Base-by-base conservation (phyloP, 177 flowering plant species). In the Vitis hybrid region DNA sequence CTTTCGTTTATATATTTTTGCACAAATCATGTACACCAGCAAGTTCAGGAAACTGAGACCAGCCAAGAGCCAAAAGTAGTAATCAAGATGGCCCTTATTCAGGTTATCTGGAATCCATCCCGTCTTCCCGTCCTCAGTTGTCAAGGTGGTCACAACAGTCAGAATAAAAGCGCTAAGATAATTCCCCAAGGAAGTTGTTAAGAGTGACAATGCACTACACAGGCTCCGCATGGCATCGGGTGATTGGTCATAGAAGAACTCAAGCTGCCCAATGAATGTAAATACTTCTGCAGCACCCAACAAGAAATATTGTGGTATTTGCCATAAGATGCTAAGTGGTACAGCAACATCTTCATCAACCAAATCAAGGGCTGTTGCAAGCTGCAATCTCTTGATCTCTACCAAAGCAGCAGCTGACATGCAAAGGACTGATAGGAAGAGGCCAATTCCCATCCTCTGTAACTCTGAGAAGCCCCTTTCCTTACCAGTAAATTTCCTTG, bases 181-280 rank as follows among this genome's bases (percentile, higher is more conserved):
- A 79, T 80, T 91, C 33, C 98, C 95, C 62, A 92, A 63, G 0
- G 95, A 75, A 18, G 84, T 86, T 0, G 95, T 88, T 33, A 87
- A 81, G 51, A 91, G 92, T 0, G 90, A 74, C 62, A 92, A 51
- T 3, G 98, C 98, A 57, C 90, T 87, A 71, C 95, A 90, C 67
- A 91, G 70, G 68, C 98, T 92, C 59, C 97, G 78, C 97, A 88
- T 90, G 59, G 97, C 90, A 78, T 90, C 94, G 0, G 94, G 98
- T 0, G 98, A 89, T 68, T 94, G 96, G 38, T 94, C 96, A 57
- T 94, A 94, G 87, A 94, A 94, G 79, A 92, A 92, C 83, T 94
- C 98, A 1, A 90, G 91, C 81, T 90, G 97, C 31, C 98, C 98
- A 61, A 92, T 87, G 76, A 87, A 86, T 0, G 90, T 86, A 61